Conservation (phyloP, 2,329 filamentous ascomycete genomes). For the Colletotrichum tropicicola region DNA sequence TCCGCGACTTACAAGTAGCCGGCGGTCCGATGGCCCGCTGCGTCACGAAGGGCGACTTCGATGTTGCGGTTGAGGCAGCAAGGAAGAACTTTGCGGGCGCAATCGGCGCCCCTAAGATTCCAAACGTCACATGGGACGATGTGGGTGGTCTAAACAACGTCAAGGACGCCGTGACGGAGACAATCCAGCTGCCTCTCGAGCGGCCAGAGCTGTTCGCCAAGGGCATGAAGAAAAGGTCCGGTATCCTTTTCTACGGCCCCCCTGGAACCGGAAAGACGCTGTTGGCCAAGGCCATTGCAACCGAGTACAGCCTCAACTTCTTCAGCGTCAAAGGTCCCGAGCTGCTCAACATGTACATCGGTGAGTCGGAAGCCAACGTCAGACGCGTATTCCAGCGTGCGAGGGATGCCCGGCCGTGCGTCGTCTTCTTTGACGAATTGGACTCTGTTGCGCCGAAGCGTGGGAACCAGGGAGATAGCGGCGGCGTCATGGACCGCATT, state of each 20-base stretch:
- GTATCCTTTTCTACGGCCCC: conserved; percentile 87
- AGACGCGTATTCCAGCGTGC: conserved; percentile 89
- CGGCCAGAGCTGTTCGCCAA: conserved; percentile 94
- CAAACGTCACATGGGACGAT: conserved; percentile 95
- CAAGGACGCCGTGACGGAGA: conserved; percentile 97
- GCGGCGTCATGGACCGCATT: conserved; percentile 98
- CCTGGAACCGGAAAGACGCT: conserved; percentile 92
- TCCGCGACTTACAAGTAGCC: conserved; percentile 87
- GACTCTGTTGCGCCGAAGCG: conserved; percentile 95
- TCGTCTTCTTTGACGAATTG: conserved; percentile 93
- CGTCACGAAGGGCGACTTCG: conserved; percentile 85
- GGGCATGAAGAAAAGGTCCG: conserved; percentile 97
- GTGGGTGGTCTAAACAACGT: conserved; percentile 93
- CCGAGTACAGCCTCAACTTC: conserved; percentile 93
- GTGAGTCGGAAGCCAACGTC: conserved; percentile 92
- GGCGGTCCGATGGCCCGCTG: conserved; percentile 83
- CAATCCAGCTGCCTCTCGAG: conserved; percentile 91
- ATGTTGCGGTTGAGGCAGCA: conserved; percentile 91
- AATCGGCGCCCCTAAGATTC: conserved; percentile 97
- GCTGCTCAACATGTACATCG: conserved; percentile 95
- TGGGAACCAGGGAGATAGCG: conserved; percentile 96
- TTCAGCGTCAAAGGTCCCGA: conserved; percentile 94
- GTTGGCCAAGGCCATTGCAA: conserved; percentile 92
- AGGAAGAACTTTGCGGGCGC: conserved; percentile 98
- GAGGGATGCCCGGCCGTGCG: conserved; percentile 84